Conservation (phyloP, 768 basidiomycete species). For the Jaapia argillacea region DNA sequence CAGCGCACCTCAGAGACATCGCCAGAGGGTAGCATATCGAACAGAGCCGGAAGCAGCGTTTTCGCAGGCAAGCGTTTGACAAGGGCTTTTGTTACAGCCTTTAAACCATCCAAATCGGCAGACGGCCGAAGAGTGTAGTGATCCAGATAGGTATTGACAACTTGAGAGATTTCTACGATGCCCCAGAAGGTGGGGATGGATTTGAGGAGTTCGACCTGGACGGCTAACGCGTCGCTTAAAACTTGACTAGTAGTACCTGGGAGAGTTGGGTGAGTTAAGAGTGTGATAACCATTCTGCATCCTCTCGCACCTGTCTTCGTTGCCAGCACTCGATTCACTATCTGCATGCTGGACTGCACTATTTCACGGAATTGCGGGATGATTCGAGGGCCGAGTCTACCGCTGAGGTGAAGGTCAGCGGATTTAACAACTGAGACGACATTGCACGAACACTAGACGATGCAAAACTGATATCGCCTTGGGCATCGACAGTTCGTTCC, state of each 20-base stretch:
- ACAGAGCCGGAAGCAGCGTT: conserved; percentile 55
- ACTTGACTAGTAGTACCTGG: too few species aligned
- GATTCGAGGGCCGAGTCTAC: conserved; percentile 75
- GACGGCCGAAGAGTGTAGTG: conserved; percentile 13
- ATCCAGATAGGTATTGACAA: conserved; percentile 52
- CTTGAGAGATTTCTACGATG: conserved; percentile 39
- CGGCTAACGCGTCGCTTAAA: too few species aligned
- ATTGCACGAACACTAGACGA: conserved; percentile 45
- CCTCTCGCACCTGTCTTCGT: too few species aligned
- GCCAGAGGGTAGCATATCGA: conserved; percentile 42
- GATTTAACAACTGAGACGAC: not conserved
- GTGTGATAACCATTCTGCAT: too few species aligned
- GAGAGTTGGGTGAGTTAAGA: too few species aligned
- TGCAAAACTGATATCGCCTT: conserved; percentile 45
- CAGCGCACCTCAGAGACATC: too few species aligned
- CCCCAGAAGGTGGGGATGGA: conserved; percentile 83
- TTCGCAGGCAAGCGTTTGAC: conserved; percentile 65
- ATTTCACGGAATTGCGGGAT: conserved; percentile 79
- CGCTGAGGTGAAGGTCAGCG: conserved; percentile 28
- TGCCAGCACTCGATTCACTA: too few species aligned
- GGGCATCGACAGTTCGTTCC: conserved; percentile 24
- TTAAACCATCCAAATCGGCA: not conserved
- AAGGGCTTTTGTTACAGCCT: conserved; percentile 49
- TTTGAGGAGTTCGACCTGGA: conserved; percentile 60
- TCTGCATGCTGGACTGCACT: too few species aligned